Evolutionary conservation across 75 land plant species (phyloP).

Genomic region (Larix kaempferi): DNA sequence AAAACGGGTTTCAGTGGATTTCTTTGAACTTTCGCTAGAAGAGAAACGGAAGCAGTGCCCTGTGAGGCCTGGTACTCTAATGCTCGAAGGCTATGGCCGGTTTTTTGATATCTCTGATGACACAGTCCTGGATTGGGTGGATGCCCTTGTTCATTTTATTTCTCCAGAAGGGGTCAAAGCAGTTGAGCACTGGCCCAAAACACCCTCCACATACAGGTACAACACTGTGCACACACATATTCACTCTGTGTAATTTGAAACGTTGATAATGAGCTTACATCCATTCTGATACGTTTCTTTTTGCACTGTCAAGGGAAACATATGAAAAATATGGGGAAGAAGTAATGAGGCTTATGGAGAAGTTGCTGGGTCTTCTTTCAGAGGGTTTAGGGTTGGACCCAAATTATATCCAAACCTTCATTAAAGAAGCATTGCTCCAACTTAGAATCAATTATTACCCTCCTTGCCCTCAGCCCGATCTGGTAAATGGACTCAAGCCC

Average conservation of each 20-base stretch:
- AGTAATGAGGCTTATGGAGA: background rate
- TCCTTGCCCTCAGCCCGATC: conserved; percentile 51
- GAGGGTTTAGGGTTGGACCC: background rate
- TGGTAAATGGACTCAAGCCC: conserved; percentile 31
- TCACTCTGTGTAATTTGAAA: background rate
- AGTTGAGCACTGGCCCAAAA: conserved; percentile 9
- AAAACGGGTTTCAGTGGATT: background rate
- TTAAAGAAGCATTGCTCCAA: background rate
- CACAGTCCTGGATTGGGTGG: conserved; percentile 10
- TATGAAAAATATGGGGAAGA: conserved; percentile 2
- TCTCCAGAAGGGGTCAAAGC: background rate
- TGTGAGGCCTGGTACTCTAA: background rate
- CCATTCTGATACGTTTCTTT: background rate
- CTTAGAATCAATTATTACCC: conserved; percentile 28
- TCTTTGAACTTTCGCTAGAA: conserved; percentile 1
- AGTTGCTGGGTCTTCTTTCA: background rate
- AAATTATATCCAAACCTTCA: background rate
- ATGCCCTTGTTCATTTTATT: conserved; percentile 9
- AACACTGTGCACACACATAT: background rate
- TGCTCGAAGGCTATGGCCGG: conserved; percentile 5
- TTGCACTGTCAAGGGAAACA: background rate
- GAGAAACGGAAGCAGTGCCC: conserved; percentile 11
- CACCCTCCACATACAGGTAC: conserved; percentile 6
- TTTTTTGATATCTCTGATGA: conserved; percentile 1
- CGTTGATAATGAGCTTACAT: background rate